Conservation (phyloP, 2,329 filamentous ascomycete species). For the Emergomyces pasteurianus region DNA sequence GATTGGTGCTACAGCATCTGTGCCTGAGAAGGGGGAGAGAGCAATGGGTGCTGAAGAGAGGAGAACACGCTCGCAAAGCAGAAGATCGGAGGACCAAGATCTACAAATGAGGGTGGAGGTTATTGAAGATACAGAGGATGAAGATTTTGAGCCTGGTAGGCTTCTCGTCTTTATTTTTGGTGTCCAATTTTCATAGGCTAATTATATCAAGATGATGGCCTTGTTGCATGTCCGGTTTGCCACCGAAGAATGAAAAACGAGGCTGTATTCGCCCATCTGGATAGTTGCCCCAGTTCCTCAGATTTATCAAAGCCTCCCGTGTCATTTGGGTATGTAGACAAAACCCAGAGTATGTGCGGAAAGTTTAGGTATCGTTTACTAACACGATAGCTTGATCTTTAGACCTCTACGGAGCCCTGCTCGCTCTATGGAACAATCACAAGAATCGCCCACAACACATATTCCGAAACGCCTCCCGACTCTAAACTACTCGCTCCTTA, state of each 20-base stretch:
- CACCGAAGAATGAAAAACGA: slow-evolving; percentile 64
- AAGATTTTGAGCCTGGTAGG: slow-evolving; percentile 27
- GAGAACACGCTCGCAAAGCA: slow-evolving; percentile 25
- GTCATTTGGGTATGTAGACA: not conserved
- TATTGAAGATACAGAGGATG: slow-evolving; percentile 32
- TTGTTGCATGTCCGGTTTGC: slow-evolving; percentile 79
- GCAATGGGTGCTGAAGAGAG: slow-evolving; percentile 22
- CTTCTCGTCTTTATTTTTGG: slow-evolving; percentile 1
- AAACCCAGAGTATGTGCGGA: not conserved
- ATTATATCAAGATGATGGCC: slow-evolving; percentile 50
- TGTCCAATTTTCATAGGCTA: not conserved
- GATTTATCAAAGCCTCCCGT: not conserved
- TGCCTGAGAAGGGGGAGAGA: slow-evolving; percentile 26
- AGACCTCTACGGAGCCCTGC: not conserved
- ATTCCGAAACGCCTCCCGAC: slow-evolving; percentile 56
- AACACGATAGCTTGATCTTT: not conserved
- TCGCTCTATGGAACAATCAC: not conserved
- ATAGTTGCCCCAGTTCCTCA: slow-evolving; percentile 43
- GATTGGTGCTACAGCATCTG: slow-evolving; percentile 10
- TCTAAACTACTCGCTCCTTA: slow-evolving; percentile 79
- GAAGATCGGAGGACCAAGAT: slow-evolving; percentile 9
- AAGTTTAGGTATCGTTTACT: not conserved
- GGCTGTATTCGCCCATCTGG: slow-evolving; percentile 69
- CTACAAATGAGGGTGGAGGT: slow-evolving; percentile 16
- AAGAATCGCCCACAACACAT: slow-evolving; percentile 11